Base-by-base conservation (phyloP, 202 grass and related monocot genomes). In the Schoenoplectus triqueter region DNA sequence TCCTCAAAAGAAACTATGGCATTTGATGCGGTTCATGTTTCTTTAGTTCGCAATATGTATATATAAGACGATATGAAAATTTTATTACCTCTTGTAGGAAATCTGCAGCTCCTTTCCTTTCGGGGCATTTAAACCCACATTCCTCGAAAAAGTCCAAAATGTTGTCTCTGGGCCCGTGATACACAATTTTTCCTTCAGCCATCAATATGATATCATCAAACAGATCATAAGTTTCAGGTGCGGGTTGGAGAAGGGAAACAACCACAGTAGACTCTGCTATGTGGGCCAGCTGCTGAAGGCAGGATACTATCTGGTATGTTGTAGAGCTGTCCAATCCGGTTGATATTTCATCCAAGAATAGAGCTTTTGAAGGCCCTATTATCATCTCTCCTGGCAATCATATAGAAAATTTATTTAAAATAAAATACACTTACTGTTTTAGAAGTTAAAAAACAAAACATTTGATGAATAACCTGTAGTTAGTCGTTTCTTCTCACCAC, bases 311-410 rank as follows among this genome's bases (percentile, higher is more conserved):
- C 73, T 93, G 95, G 74, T 90, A 91, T 21, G 95, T 94, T 10
- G 95, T 97, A 57, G 92, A 90, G 85, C 95, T 94, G 46, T 97
- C 95, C 66, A 97, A 66, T 55, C 95, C 92, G n/a, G 92, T 94
- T 75, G 95, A 97, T 87, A 97, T 97, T 86, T 94, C 95, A 86
- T 97, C 92, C 95, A 97, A 94, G 56, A 97, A 88, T 63, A 97
- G 89, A 22, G 85, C 92, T 84, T 90, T 97, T 81, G 89, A 94
- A 22, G 95, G 95, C 51, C 95, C 95, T 7, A 97, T 88, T 87
- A 97, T 93, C 90, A 97, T 94, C 85, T 94, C 95, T 67, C 91
- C 92, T 98, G 83, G 54, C 65, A 67, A 69, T 6, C 55, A 67
- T 68, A 49, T 79, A 57, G 42, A 18, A 11, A 85, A 70, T 72